Base-by-base conservation (phyloP, 768 basidiomycete species). In the Leccinum broughii region DNA sequence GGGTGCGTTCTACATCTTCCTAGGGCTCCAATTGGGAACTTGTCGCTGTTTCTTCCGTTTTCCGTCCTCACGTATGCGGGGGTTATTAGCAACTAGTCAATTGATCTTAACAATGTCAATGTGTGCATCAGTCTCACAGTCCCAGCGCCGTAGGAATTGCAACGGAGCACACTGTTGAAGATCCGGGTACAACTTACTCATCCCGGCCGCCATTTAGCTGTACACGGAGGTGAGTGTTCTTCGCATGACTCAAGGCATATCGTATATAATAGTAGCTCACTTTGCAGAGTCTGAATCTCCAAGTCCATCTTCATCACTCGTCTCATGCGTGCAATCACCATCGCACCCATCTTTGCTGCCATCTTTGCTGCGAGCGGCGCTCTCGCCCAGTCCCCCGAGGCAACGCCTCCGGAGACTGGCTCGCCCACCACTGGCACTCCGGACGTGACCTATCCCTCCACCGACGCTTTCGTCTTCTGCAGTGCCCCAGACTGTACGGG, bases 401-500 rank as follows among this genome's bases (percentile, higher is more conserved):
- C 55, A n/a, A 51, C 22, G 15, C 55, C 50, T 14, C 51, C 56
- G 9, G 22, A 54, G 26, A 32, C 30, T 54, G 30, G 51, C 20
- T 52, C 51, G 20, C 51, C 51, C 20, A 34, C 20, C 11, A 49
- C 34, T 4, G 22, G 34, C 20, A 48, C 17, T 15, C 58, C 54
- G 20, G 55, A 13, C 58, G 58, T 59, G 5, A 30, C 54, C 7
- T 37, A 14, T n/a, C 34, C 46, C 4, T 17, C 46, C n/a, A 13
- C 3, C 6, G 57, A 26, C 30, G 57, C 46, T 15, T 49, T 56
- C 54, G 10, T 55, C 54, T 35, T 49, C 8, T 57, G 54, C 10
- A 59, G 46, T 20, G 54, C 54, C 46, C 54, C 44, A 17, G 58
- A 57, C 26, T 59, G 58, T 34, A 37, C 56, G 24, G 48, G 56